phyloP scores from a whole-genome alignment of 768 basidiomycete species.

The Lactarius vividus region DNA sequence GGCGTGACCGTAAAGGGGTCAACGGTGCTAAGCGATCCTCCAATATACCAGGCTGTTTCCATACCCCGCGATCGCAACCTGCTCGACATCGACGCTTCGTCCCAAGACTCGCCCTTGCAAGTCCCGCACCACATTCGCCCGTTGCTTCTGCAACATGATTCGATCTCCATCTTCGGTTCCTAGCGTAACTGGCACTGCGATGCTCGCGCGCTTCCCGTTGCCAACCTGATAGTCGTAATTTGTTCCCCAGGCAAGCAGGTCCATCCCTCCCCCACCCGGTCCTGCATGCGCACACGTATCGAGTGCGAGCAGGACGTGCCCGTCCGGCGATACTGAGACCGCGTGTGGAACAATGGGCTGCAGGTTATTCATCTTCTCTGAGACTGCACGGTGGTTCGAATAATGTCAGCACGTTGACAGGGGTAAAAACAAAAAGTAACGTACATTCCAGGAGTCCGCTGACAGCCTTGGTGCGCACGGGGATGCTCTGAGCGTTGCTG shows the following conservation, averaged over 20 bases:
- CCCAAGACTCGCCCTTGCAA: slow-evolving; percentile 60
- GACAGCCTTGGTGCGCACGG: slow-evolving; percentile 70
- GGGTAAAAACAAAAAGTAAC: slow-evolving; percentile 31
- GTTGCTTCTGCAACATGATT: slow-evolving; percentile 54
- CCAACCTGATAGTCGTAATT: slow-evolving; percentile 76
- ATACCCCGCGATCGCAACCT: slow-evolving; percentile 59
- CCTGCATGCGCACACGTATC: slow-evolving; percentile 54
- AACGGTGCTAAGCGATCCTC: slow-evolving; percentile 43
- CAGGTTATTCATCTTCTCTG: slow-evolving; percentile 57
- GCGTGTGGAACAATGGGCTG: slow-evolving; percentile 61
- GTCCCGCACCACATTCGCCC: slow-evolving; percentile 54
- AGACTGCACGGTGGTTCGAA: slow-evolving; percentile 45
- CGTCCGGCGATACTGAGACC: slow-evolving; percentile 67
- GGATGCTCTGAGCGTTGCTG: slow-evolving; percentile 68
- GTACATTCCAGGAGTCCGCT: slow-evolving; percentile 86
- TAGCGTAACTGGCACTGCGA: slow-evolving; percentile 52
- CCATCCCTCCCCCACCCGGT: slow-evolving; percentile 53
- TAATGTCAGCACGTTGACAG: slow-evolving; percentile 7
- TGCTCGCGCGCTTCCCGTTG: slow-evolving; percentile 63
- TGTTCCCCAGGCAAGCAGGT: slow-evolving; percentile 70
- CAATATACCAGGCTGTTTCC: slow-evolving; percentile 69
- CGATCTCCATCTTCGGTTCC: slow-evolving; percentile 51
- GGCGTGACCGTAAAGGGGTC: slow-evolving; percentile 2
- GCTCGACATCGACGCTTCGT: slow-evolving; percentile 59
- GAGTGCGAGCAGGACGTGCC: slow-evolving; percentile 73